Percentiles rank a stretch among this genome's conserved stretches.
These are phyloP conservation scores for Phaeotremella fagi DNA, from an alignment of 768 basidiomycete species.

Conservation along the genomic window DNA sequence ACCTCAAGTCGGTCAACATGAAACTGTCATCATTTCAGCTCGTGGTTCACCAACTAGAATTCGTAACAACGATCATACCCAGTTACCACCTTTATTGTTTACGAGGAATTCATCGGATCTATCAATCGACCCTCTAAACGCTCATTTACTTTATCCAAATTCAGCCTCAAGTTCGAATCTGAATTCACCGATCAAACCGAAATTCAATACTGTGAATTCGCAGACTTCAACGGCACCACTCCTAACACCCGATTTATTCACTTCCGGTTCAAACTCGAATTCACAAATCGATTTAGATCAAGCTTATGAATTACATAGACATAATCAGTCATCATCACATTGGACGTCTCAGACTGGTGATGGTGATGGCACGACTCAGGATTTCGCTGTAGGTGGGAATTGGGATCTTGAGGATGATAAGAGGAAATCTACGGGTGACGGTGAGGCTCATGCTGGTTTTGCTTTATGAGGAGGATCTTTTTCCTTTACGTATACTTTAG, in stretches of 20 bases:
- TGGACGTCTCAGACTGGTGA: neutral
- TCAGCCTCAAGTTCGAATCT: no score
- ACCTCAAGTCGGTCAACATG: slow-evolving; percentile 2
- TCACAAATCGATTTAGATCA: slow-evolving; percentile 2
- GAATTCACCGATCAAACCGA: no score
- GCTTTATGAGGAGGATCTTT: slow-evolving; percentile 1
- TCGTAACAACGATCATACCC: slow-evolving; percentile 1
- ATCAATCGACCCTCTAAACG: no score
- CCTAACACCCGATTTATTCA: neutral
- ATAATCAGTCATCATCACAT: neutral
- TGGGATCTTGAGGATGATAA: slow-evolving; percentile 2
- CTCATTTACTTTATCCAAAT: no score
- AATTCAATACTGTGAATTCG: slow-evolving; percentile 2
- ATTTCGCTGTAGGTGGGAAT: neutral
- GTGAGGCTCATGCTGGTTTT: neutral
- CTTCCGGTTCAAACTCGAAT: no score
- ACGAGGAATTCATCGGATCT: slow-evolving; percentile 10
- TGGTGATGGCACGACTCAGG: neutral
- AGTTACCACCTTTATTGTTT: slow-evolving; percentile 9
- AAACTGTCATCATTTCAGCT: neutral
- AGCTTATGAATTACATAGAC: neutral
- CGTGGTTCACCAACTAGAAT: neutral
- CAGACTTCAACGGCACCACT: neutral
- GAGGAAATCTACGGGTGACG: neutral
- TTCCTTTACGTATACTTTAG: no score